A percentile compares a stretch with the other conserved stretches of the same genome.
phyloP scores from a whole-genome alignment of 2,329 filamentous ascomycete genomes.

The Clathrospora elynae region DNA sequence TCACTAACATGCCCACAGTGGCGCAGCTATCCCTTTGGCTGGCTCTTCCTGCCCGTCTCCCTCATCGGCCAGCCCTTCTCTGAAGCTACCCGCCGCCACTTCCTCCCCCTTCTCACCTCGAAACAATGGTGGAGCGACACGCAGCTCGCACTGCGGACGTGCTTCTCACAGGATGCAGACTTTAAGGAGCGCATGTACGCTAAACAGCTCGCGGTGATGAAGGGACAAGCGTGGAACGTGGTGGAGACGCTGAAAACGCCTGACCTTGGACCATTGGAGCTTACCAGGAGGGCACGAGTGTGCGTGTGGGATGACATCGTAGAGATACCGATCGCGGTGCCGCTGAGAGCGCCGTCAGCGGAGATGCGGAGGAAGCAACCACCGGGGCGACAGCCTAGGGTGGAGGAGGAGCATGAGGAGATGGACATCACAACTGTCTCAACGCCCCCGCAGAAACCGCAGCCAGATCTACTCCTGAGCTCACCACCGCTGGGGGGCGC shows the following conservation, averaged over 20 bases:
- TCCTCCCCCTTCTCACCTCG: constrained; percentile 92
- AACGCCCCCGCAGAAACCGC: constrained; percentile 57
- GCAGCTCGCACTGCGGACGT: constrained; percentile 78
- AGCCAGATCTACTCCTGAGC: constrained; percentile 71
- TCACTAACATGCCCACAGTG: constrained; percentile 53
- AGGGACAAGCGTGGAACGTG: constrained; percentile 98
- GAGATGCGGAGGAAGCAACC: constrained; percentile 75
- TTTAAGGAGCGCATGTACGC: constrained; percentile 99
- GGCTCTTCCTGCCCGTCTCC: constrained; percentile 95
- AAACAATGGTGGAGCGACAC: constrained; percentile 98
- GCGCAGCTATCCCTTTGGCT: constrained; percentile 94
- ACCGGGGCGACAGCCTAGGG: constrained; percentile 27
- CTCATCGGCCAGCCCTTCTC: constrained; percentile 96
- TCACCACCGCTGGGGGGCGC: constrained; percentile 56
- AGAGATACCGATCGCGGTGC: constrained; percentile 91
- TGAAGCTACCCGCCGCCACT: constrained; percentile 89
- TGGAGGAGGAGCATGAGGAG: constrained; percentile 69
- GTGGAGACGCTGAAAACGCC: constrained; percentile 93
- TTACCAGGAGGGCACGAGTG: constrained; percentile 86
- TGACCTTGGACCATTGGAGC: constrained; percentile 90
- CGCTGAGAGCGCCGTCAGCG: constrained; percentile 81
- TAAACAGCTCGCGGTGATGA: constrained; percentile 98
- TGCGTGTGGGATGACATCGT: constrained; percentile 98
- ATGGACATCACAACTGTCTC: constrained; percentile 83
- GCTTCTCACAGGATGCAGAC: constrained; percentile 91